A percentile compares a stretch with the other conserved stretches of the same genome.
Evolutionary conservation across 306 rosid genomes (phyloP).

Genomic region (peach (Prunus persica)): DNA sequence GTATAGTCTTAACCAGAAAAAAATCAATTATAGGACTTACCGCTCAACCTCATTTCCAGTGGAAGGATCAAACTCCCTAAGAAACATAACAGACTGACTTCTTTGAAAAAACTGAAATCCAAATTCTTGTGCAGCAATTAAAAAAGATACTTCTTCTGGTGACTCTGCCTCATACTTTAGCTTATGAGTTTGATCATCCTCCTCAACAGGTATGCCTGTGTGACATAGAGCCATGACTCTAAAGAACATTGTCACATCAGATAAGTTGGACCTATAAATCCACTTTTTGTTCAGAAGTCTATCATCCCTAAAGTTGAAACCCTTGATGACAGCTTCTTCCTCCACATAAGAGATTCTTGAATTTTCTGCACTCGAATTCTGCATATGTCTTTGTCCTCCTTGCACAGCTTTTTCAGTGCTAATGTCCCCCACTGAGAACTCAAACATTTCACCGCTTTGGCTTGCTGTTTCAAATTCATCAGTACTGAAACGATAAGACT

Average conservation of each 20-base stretch:
- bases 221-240: constrained; percentile 38
- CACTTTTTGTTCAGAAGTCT: constrained; percentile 24
- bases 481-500: constrained; percentile 11
- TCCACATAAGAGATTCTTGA: neutral
- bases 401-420: constrained; percentile 11
- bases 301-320: constrained; percentile 33
- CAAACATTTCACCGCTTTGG: constrained; percentile 20
- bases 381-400: neutral
- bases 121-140: constrained; percentile 30
- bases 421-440: constrained; percentile 17
- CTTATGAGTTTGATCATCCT: neutral
- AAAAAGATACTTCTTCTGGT: constrained; percentile 37
- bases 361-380: neutral
- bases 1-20: neutral
- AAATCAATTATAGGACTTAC: neutral
- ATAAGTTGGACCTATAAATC: constrained; percentile 3
- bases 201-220: constrained; percentile 32
- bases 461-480: constrained; percentile 9
- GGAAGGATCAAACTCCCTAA: constrained; percentile 16
- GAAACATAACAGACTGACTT: constrained; percentile 19
- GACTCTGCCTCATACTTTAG: constrained; percentile 38
- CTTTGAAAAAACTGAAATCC: constrained; percentile 28
- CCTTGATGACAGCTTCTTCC: constrained; percentile 19
- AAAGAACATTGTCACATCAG: constrained; percentile 22
- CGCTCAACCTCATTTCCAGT: constrained; percentile 3